Evolutionary conservation across 352 stramenopile genomes (phyloP), one percentile per base, ranked within the genome.

Genomic region (Phytophthora cryptogea): DNA sequence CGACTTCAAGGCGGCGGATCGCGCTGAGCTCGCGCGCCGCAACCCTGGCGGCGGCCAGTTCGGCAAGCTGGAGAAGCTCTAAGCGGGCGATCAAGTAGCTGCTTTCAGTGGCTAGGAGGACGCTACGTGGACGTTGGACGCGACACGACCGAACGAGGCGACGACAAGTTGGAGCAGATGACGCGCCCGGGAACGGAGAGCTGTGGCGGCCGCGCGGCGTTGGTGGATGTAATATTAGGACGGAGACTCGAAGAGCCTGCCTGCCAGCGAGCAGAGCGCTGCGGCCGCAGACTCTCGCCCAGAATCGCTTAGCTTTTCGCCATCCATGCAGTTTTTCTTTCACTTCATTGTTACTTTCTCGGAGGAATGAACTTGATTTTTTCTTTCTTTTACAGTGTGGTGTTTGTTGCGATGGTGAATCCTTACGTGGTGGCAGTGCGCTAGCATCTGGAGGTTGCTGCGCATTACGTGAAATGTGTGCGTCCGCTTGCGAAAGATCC

Each of bases 31-130:
- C 23, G 85, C 78, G 37, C 80, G 86, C 51, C 81, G 86, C 39
- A 89, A 94, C 62, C 83, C 84, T 46, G 88, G 86, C 20, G 86
- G 88, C 13, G 86, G 83, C 37, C 72, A 87, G 47, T 96, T 96
- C 46, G 81, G 76, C 63, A 96, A 96, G 76, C 47, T 95, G 13
- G 86, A 96, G 52, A 90, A 89, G 70, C 68, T 90, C 46, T 90
- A 88, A 87, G 36, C 32, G 43, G 27, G 20, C 20, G 20, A 23
- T 23, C 20, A 23, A 23, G 20, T 23, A 45, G 10, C 8, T 41
- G 32, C 27, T 31, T 20, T 8, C 6, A 43, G 33, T 23, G 20
- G 20, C 20, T 37, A 37, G 6, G 32, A 37, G 9, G 32, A 8
- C 32, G 8, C 1, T 3, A 3, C 31, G 31, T 36, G 33, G 33